Evolutionary conservation across 805 yeast genomes (phyloP), one percentile per base, ranked within the genome.

Genomic region (Crinitomyces ghanaensis): DNA sequence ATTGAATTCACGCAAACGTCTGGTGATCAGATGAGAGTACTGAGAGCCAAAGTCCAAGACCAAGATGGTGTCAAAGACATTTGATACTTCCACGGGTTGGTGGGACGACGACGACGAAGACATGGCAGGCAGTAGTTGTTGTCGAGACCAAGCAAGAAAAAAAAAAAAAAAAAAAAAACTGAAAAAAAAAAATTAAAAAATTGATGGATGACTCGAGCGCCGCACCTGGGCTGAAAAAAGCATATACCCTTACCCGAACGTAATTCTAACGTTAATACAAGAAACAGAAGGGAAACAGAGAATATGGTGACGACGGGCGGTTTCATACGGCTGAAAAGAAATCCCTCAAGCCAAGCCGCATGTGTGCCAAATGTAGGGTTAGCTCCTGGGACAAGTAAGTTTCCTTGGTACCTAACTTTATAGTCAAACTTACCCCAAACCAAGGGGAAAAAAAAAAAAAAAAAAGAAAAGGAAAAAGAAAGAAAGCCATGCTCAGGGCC

Each of bases 1-100:
- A 60, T 91, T 85, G 69, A 86, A 82, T 62, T 91, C 98, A 70
- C 98, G 83, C 49, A 91, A 72, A 65, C 98, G 82, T 65, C 98
- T 80, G 41, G 96, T 86, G 59, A 91, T 85, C 57, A 91, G 65
- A 56, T 91, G 98, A 38, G 95, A 83, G 66, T 91, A 91, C 66
- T 91, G 98, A 41, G 98, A 91, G 42, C 98, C 98, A 56, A 91
- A 91, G 60, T 91, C 98, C 56, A 91, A 72, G 58, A 91, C 96
- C 65, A 91, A 70, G 48, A 91, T 85, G 66, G 98, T 91, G 72
- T 91, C 94, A 63, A 91, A 91, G 40, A 82, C 84, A 49, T 72
- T 72, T 49, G 93, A 73, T 41, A 91, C 96, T 63, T 83, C 60
- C 19, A 57, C 57, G 13, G 51, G 49, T 25, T 45, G 38, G 22